Evolutionary conservation across 2,329 filamentous ascomycete species (phyloP), one percentile per base, ranked within the genome.

Genomic region (Fusarium algeriense): DNA sequence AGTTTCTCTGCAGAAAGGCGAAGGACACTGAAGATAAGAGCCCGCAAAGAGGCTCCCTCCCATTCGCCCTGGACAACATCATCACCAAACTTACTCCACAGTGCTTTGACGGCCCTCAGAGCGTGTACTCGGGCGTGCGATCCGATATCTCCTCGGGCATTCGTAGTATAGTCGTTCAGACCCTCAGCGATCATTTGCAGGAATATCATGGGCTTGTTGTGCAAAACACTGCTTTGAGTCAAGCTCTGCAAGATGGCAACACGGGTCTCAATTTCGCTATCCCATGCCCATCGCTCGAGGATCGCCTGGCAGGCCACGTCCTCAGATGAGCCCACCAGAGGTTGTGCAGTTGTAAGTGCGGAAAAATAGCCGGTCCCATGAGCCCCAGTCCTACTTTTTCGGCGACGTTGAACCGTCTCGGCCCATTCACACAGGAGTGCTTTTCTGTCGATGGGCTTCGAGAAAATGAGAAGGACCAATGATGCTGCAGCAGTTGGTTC

Each of bases 161-260:
- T 95, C 6, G 93, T 95, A 0, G 93, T 97, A 77, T 98, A 98
- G 78, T 99, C 95, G 71, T 95, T 92, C 32, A 99, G 81, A 0
- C 91, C 89, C 43, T 87, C 86, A 1, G 80, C 77, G 12, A 92
- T 79, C 3, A 89, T 69, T 0, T 76, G 73, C 3, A 87, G 66
- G 62, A 90, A 86, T 5, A 76, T 73, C 8, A 73, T 69, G 6
- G 82, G 78, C 44, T 83, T 81, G 32, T 83, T 77, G 40, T 75
- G 79, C 7, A 89, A 78, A 7, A 87, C 77, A 9, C 80, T 80
- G 61, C 84, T 86, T 37, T 81, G 81, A 3, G 83, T 80, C 32
- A 91, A 79, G 53, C 86, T 87, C 64, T 87, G 84, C 15, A 91
- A 80, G 30, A 91, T 86, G 4, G 87, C 83, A 6, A 86, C 84